Conservation (phyloP, 169 alveolate species). For the Eimeria sp. region DNA sequence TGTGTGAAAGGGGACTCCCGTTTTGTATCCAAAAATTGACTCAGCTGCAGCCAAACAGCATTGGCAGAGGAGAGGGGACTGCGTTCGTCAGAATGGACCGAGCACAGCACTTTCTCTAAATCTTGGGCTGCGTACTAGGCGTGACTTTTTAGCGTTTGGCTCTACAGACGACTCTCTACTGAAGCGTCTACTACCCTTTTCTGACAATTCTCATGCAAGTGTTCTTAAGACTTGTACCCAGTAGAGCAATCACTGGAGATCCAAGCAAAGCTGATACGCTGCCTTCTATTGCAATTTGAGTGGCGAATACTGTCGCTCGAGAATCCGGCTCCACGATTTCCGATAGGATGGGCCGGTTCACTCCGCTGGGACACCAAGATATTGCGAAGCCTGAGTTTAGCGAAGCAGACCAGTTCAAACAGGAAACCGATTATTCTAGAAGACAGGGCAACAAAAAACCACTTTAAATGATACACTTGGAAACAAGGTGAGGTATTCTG, state of each 20-base stretch:
- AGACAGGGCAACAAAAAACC: not conserved
- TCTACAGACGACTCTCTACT: not conserved
- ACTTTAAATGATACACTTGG: not conserved
- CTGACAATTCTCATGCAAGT: not conserved
- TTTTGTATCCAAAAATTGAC: conserved; percentile 77
- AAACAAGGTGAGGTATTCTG: too few relatives aligned
- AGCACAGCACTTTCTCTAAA: not conserved
- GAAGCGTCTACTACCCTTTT: not conserved
- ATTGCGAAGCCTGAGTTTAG: conserved; percentile 79
- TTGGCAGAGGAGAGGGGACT: not conserved
- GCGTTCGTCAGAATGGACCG: not conserved
- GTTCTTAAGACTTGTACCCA: conserved; percentile 57
- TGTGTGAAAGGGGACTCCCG: conserved; percentile 44
- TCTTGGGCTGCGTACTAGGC: not conserved
- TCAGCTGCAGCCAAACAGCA: conserved; percentile 66
- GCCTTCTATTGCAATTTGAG: conserved; percentile 85
- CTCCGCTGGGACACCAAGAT: conserved; percentile 85
- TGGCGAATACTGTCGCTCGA: conserved; percentile 93
- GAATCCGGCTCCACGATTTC: conserved; percentile 93
- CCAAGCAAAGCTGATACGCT: conserved; percentile 84
- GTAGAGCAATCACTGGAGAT: conserved; percentile 84
- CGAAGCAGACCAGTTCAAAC: not conserved
- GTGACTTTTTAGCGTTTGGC: not conserved
- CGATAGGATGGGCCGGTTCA: conserved; percentile 93
- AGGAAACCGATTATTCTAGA: not conserved